Evolutionary conservation across 768 basidiomycete genomes (phyloP), one percentile per base, ranked within the genome.

Genomic region (Trametes maxima): DNA sequence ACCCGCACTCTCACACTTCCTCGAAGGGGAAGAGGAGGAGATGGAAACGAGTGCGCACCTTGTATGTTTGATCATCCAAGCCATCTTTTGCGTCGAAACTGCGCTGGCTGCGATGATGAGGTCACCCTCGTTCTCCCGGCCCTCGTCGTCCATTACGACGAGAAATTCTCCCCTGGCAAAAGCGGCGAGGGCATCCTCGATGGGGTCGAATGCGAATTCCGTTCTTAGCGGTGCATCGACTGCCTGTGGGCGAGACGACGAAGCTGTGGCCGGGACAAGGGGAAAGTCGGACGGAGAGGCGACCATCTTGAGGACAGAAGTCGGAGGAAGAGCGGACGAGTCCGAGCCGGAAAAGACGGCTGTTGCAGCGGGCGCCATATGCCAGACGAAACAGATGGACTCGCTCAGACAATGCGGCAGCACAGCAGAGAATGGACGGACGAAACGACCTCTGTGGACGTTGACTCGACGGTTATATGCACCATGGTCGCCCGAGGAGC

Each of bases 111-210:
- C 86, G 69, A 94, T 89, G 71, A 98, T 94, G 59, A 99, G 77
- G 74, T 99, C 97, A 2, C 97, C 96, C 72, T 99, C 97, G 72
- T 99, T 99, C 77, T 99, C 97, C 61, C 97, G 80, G 65, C 81
- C 80, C 75, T 97, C 92, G 75, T 98, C 96, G 73, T 99, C 97
- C 90, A 98, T 94, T 6, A 98, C 97, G 1, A 99, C 92, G 56
- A 99, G 80, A 65, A 98, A 95, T 70, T 96, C 92, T 1, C 95
- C 95, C 4, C 79, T 79, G 2, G 77, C 78, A 70, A 94, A 91
- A 2, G 91, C 90, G 5, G 74, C 82, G 25, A 98, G 74, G 0
- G 95, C 93, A 16, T 86, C 88, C 60, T 91, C 85, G 64, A 98
- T 85, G 0, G 85, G 60, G 69, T 98, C 94, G 67, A 98, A 95